Evolutionary conservation across 2,329 filamentous ascomycete genomes (phyloP).

Genomic region (Niveomyces coronatus): DNA sequence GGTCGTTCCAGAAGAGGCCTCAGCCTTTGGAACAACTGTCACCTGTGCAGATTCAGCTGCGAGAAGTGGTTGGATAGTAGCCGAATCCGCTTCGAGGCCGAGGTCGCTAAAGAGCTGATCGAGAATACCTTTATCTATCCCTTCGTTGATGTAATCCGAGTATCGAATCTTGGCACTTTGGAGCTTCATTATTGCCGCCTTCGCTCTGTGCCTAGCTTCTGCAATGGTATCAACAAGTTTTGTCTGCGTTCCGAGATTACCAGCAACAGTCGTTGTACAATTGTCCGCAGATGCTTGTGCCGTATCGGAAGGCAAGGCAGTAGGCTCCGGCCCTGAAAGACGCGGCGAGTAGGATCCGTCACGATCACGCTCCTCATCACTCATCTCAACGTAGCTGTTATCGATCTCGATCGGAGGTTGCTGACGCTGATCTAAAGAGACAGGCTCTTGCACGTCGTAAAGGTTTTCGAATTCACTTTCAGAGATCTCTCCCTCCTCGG

Average conservation of each 20-base stretch:
- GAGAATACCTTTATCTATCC: constrained; percentile 54
- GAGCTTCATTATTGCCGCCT: constrained; percentile 56
- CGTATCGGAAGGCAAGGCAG: constrained; percentile 11
- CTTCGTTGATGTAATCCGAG: constrained; percentile 62
- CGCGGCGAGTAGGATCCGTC: constrained; percentile 44
- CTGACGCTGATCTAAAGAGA: background rate
- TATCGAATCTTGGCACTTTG: constrained; percentile 60
- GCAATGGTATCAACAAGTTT: constrained; percentile 13
- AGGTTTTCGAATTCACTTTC: constrained; percentile 54
- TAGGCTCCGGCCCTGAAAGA: constrained; percentile 38
- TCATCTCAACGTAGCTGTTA: constrained; percentile 11
- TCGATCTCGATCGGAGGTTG: constrained; percentile 4
- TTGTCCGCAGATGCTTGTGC: background rate
- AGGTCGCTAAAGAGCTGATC: constrained; percentile 58
- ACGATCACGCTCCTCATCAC: constrained; percentile 26
- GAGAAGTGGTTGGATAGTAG: background rate
- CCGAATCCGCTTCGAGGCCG: constrained; percentile 37
- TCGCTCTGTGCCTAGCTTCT: constrained; percentile 47
- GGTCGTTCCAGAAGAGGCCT: background rate
- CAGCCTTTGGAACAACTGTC: background rate
- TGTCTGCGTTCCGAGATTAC: background rate
- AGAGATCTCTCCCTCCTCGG: constrained; percentile 68
- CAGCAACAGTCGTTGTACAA: background rate
- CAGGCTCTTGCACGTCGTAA: constrained; percentile 32
- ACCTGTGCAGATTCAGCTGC: background rate